A percentile compares a stretch with the other conserved stretches of the same genome.
Conservation (phyloP, 129 eudicot species). For the Chrysanthemum seticuspe region DNA sequence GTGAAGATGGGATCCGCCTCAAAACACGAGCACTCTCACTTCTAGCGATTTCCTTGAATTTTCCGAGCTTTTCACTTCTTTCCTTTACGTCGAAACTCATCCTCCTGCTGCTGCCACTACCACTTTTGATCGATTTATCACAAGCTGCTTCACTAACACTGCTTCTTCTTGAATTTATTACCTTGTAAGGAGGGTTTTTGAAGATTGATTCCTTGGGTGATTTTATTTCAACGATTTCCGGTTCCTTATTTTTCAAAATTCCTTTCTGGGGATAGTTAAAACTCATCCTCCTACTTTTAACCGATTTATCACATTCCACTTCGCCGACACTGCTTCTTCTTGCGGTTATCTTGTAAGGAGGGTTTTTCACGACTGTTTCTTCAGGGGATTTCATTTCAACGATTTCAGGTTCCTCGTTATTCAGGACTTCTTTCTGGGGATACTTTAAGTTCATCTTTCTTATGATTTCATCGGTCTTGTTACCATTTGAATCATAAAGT, state of each 20-base stretch:
- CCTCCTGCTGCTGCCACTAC: slow-evolving; percentile 13
- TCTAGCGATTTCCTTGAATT: slow-evolving; percentile 55
- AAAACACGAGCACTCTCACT: slow-evolving; percentile 76
- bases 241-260: slow-evolving; percentile 18
- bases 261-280: slow-evolving; percentile 47
- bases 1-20: slow-evolving; percentile 89
- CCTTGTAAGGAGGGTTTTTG: slow-evolving; percentile 51
- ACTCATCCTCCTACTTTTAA: slow-evolving; percentile 35
- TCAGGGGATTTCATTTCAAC: slow-evolving; percentile 10
- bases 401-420: slow-evolving; percentile 16
- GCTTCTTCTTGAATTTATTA: slow-evolving; percentile 26
- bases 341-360: slow-evolving; percentile 46
- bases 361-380: slow-evolving; percentile 13
- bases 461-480: slow-evolving; percentile 60
- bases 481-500: slow-evolving; percentile 10
- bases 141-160: slow-evolving; percentile 26
- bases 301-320: slow-evolving; percentile 24
- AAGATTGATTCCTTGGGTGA: neutral
- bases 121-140: slow-evolving; percentile 26
- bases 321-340: slow-evolving; percentile 32
- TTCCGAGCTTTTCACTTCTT: slow-evolving; percentile 38
- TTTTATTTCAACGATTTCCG: slow-evolving; percentile 10
- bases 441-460: slow-evolving; percentile 57
- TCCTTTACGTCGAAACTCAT: slow-evolving; percentile 42
- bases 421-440: slow-evolving; percentile 51